Percentiles rank a stretch among this genome's conserved stretches.
Evolutionary conservation across 2,329 filamentous ascomycete genomes (phyloP).

Genomic region (Hymenoscyphus occultus): DNA sequence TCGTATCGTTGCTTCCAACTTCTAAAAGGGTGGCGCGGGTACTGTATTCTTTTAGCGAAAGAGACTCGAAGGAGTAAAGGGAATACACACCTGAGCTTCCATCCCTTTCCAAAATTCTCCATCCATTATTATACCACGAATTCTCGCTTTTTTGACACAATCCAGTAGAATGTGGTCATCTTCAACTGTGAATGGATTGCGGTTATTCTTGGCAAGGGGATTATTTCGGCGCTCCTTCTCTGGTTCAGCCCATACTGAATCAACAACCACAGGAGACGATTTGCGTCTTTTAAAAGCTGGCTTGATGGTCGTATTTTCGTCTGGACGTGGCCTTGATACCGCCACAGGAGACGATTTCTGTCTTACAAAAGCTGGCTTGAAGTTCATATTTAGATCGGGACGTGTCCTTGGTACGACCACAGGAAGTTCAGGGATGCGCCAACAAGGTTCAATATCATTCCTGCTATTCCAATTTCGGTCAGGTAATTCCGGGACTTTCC

Average conservation of each 20-base stretch:
- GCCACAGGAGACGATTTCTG: slow-evolving; percentile 8
- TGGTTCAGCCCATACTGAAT: slow-evolving; percentile 34
- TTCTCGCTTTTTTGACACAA: slow-evolving; percentile 21
- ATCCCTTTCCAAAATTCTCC: slow-evolving; percentile 26
- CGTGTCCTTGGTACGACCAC: slow-evolving; percentile 14
- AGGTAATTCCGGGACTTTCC: background rate
- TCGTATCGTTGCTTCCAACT: slow-evolving; percentile 24
- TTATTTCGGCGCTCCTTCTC: background rate
- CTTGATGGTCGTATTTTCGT: background rate
- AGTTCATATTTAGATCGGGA: background rate
- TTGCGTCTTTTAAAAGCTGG: slow-evolving; percentile 24
- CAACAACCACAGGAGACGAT: slow-evolving; percentile 27
- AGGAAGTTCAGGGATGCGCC: slow-evolving; percentile 24
- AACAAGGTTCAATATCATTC: slow-evolving; percentile 13
- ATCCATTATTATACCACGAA: slow-evolving; percentile 9
- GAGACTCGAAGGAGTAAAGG: background rate
- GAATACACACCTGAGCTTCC: slow-evolving; percentile 23
- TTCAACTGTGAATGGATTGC: slow-evolving; percentile 24
- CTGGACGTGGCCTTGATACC: slow-evolving; percentile 15
- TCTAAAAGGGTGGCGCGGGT: slow-evolving; percentile 23
- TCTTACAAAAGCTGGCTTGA: too few species aligned
- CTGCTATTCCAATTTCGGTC: background rate
- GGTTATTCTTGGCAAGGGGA: background rate
- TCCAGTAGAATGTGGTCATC: slow-evolving; percentile 32
- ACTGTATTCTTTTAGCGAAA: slow-evolving; percentile 18